Base-by-base conservation (phyloP, 2,329 filamentous ascomycete species). In the Exophiala sp. region DNA sequence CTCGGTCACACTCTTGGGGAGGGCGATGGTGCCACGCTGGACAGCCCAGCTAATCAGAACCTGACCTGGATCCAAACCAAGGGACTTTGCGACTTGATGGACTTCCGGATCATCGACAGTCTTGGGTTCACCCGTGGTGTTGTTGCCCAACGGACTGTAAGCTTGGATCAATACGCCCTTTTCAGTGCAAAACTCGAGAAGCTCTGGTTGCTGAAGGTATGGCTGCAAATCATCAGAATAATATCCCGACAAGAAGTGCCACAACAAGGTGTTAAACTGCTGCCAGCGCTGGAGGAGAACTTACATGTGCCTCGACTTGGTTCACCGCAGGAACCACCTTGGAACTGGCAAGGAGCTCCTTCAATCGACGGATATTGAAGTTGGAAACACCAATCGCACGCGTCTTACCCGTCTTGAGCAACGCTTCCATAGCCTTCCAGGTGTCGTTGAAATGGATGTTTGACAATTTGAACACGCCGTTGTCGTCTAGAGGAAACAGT, bases 141-240 rank as follows among this genome's bases (percentile, higher is more conserved):
- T 82, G 69, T 81, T 82, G 11, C 78, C 84, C 18, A 87, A 78
- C 3, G 84, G 84, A 38, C 81, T 85, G 70, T 87, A 87, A 3
- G 83, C 83, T 63, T 82, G 79, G 43, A 86, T 68, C 55, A 81
- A 72, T 58, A 87, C 86, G 56, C 74, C 74, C 67, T 85, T 79
- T 59, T 75, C 67, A 49, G 78, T 69, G 70, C 78, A 83, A 68
- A 78, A 83, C 11, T 77, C 71, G 6, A 85, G 68, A 24, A 88
- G 70, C 14, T 79, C 73, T 1, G 72, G 71, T 65, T 82, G 85
- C 66, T 86, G 85, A 9, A 88, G 75, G 63, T 85, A 86, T 1
- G 85, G 83, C 67, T 88, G 84, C 24, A 29, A 29, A 29, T 8
- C 7, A 8, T 29, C 24, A 29, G 24, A 29, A 29, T 3, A 29